These are phyloP conservation scores for Fusarium napiforme DNA, from an alignment of 2,329 filamentous ascomycete genomes.

Conservation along the genomic window DNA sequence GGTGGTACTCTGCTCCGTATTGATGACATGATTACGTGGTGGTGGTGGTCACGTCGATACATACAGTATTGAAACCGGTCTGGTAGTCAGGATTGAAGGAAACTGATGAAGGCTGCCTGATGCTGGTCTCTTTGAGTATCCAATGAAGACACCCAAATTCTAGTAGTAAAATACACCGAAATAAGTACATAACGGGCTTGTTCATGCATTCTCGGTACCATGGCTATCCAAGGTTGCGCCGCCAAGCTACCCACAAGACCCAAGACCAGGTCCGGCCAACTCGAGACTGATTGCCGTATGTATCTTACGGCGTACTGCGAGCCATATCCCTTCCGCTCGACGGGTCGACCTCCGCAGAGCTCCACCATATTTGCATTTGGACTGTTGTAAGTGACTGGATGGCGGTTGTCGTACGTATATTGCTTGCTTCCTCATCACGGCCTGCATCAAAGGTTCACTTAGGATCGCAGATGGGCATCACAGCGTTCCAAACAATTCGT, in stretches of 20 bases:
- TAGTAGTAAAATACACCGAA: constrained; percentile 36
- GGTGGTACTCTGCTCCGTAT: neutral
- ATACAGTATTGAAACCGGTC: constrained; percentile 2
- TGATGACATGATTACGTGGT: neutral
- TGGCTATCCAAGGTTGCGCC: constrained; percentile 28
- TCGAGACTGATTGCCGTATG: constrained; percentile 25
- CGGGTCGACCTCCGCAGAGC: constrained; percentile 21
- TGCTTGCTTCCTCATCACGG: neutral
- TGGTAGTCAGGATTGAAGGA: constrained; percentile 24
- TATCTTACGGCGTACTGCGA: constrained; percentile 24
- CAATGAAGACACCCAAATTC: constrained; percentile 31
- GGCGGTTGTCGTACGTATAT: neutral
- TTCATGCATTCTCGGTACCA: constrained; percentile 27
- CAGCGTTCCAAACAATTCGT: neutral
- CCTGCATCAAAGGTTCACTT: constrained; percentile 5
- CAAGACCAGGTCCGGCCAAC: constrained; percentile 20
- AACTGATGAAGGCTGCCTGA: constrained; percentile 14
- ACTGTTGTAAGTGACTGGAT: neutral
- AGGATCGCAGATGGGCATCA: neutral
- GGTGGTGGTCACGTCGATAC: constrained; percentile 9
- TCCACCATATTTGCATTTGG: neutral
- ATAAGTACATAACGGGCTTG: neutral
- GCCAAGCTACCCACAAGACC: constrained; percentile 28
- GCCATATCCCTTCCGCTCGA: constrained; percentile 25
- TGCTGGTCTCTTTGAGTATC: constrained; percentile 13